Evolutionary conservation across 2,329 filamentous ascomycete genomes (phyloP).

Genomic region (Colletotrichum gloeosporioides): DNA sequence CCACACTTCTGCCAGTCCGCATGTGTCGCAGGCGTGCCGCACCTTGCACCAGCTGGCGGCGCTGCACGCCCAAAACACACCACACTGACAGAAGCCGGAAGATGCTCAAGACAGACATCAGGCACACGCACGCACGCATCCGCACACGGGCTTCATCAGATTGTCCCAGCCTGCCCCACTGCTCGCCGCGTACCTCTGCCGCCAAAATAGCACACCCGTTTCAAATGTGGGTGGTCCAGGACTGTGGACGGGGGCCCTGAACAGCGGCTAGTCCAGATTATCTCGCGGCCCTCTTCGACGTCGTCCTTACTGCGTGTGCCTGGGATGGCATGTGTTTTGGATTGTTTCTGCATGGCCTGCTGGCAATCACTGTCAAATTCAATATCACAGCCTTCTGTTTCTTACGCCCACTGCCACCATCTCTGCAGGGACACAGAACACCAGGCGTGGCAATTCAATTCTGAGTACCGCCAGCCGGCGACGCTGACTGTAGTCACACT

Average conservation of each 20-base stretch:
- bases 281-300: neutral
- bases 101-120: neutral
- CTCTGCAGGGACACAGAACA: neutral
- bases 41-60: slow-evolving; percentile 9
- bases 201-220: slow-evolving; percentile 17
- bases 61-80: slow-evolving; percentile 2
- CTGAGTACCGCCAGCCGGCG: neutral
- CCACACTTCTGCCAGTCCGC: neutral
- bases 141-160: neutral
- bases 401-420: neutral
- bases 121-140: neutral
- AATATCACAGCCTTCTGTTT: neutral
- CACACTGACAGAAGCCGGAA: neutral
- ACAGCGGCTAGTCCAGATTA: neutral
- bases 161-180: slow-evolving; percentile 1
- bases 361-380: neutral
- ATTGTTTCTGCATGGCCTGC: neutral
- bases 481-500: neutral
- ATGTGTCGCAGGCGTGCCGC: slow-evolving; percentile 15
- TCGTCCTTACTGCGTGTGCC: neutral
- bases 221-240: slow-evolving; percentile 4
- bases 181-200: neutral
- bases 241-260: neutral
- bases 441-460: neutral
- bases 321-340: neutral